Base-by-base conservation (phyloP, 208 protist genomes). In the Acanthamoeba healyi region DNA sequence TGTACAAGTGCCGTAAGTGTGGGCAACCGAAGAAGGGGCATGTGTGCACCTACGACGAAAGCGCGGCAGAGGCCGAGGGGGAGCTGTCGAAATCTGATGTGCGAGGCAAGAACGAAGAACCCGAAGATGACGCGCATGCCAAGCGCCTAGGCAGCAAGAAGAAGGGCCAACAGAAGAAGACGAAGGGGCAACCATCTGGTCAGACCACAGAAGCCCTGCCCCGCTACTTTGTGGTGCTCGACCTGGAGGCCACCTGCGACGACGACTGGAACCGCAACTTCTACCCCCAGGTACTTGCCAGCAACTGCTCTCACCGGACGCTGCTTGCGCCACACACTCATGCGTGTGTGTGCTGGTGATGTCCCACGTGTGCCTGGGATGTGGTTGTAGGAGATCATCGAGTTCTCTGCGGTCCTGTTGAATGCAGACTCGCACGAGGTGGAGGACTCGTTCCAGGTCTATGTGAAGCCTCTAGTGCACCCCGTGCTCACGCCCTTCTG, bases 161-260 rank as follows among this genome's bases (percentile, higher is more conserved):
- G n/a, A n/a, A n/a, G n/a, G n/a, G n/a, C n/a, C n/a, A n/a, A n/a
- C 26, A 24, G 7, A 5, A 7, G 61, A 70, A 70, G 61, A 70
- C 19, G 61, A 70, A 70, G n/a, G 61, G n/a, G 29, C 26, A 70
- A 26, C 26, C 9, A 70, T 7, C 19, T 7, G 61, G 49, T 6
- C 6, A 54, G 49, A 54, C 10, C 49, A 54, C 49, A 54, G 10
- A 54, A n/a, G 10, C 61, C 14, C 61, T 70, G 61, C 61, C 61
- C 72, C 5, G n/a, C 42, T 82, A 94, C 91, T 95, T 96, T 24
- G 58, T 94, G 0, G 97, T 99, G 29, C 96, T 99, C 12, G 98
- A 99, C 96, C 99, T 99, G 96, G 98, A 99, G 95, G 98, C 98
- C 3, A 99, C 98, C n/a, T 99, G 98, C 82, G 96, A 98, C 72